Evolutionary conservation across 2,329 filamentous ascomycete genomes (phyloP).

Genomic region (Penicillium aurantiogriseum): DNA sequence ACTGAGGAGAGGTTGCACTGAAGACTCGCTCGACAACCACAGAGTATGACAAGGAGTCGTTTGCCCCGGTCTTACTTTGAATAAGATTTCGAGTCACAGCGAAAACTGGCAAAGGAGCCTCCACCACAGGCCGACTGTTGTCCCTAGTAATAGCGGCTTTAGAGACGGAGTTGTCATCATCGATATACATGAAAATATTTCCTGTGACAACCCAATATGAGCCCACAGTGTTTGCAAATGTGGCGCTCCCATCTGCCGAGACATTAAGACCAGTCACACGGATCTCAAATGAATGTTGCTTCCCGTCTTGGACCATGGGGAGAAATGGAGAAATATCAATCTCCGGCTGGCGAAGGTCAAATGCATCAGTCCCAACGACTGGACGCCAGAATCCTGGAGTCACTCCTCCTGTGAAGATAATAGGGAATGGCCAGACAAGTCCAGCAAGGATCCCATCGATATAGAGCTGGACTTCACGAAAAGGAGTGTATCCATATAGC

Average conservation of each 20-base stretch:
- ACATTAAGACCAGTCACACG: constrained; percentile 65
- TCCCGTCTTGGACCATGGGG: constrained; percentile 64
- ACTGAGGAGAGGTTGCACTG: constrained; percentile 50
- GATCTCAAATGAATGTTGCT: constrained; percentile 66
- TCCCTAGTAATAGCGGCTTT: not conserved
- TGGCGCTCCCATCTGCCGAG: constrained; percentile 47
- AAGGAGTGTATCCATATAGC: constrained; percentile 68
- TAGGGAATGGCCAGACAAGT: constrained; percentile 76
- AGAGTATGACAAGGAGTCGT: constrained; percentile 60
- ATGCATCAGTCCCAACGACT: constrained; percentile 74
- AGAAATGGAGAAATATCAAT: constrained; percentile 80
- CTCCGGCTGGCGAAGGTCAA: constrained; percentile 75
- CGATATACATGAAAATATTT: constrained; percentile 77
- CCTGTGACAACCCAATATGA: constrained; percentile 73
- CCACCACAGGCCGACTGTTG: constrained; percentile 15
- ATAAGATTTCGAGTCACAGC: constrained; percentile 40
- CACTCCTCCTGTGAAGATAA: constrained; percentile 79
- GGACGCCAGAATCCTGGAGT: constrained; percentile 75
- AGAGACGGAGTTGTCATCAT: constrained; percentile 35
- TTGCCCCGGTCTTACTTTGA: constrained; percentile 49
- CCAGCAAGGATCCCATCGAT: constrained; percentile 73
- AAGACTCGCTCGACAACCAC: constrained; percentile 58
- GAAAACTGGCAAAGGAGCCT: constrained; percentile 48
- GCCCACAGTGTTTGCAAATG: constrained; percentile 57
- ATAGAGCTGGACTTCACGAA: constrained; percentile 72